Evolutionary conservation across 164 flowering plant genomes (phyloP).

Genomic region (Saururus chinensis): DNA sequence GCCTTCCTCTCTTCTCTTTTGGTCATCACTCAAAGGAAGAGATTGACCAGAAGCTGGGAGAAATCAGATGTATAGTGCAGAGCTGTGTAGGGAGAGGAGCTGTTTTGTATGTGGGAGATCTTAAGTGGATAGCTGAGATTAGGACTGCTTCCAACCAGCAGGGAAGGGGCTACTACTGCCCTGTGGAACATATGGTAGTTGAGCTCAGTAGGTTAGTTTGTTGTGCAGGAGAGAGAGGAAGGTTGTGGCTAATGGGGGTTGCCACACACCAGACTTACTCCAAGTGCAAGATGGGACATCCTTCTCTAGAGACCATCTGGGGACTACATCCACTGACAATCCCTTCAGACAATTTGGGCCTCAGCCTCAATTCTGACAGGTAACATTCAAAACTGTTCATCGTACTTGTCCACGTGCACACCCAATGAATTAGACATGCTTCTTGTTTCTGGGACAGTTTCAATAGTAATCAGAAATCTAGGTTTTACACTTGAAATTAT

Average conservation of each 20-base stretch:
- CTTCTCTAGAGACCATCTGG: conserved; percentile 69
- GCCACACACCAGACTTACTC: conserved; percentile 69
- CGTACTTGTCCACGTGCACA: too few species aligned
- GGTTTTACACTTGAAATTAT: too few species aligned
- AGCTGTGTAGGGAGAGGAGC: conserved; percentile 36
- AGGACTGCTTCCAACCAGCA: conserved; percentile 34
- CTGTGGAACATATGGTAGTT: conserved; percentile 63
- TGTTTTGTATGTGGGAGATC: conserved; percentile 78
- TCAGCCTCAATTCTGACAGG: conserved; percentile 76
- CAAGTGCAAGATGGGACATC: conserved; percentile 62
- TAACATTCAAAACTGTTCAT: conserved; percentile 12
- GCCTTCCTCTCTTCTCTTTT: conserved; percentile 40
- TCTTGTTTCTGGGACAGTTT: neutral
- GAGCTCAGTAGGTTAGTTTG: conserved; percentile 63
- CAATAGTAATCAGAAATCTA: neutral
- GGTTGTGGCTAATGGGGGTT: conserved; percentile 67
- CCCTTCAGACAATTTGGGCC: conserved; percentile 60
- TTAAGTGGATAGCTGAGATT: conserved; percentile 61
- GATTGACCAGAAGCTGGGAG: conserved; percentile 54
- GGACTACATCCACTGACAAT: conserved; percentile 59
- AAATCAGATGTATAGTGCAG: conserved; percentile 42
- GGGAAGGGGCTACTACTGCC: conserved; percentile 38
- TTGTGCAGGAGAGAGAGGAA: conserved; percentile 36
- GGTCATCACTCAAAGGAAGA: conserved; percentile 41
- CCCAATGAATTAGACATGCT: too few species aligned